These are phyloP conservation scores for Linnemannia hyalina DNA, from an alignment of 192 early-diverging fungal genomes.

Conservation along the genomic window DNA sequence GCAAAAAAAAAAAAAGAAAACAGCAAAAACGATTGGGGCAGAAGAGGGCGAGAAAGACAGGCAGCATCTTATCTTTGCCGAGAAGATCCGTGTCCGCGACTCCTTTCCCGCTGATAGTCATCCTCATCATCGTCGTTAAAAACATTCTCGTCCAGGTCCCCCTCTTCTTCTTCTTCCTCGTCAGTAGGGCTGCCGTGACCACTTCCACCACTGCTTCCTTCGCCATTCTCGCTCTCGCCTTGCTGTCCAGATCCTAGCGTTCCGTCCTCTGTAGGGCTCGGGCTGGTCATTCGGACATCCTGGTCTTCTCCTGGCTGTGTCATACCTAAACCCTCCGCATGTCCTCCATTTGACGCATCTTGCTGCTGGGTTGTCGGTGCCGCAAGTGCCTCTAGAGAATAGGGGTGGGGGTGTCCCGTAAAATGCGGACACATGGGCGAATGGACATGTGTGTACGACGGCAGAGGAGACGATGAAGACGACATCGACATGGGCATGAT, in stretches of 20 bases:
- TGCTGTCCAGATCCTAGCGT: background rate
- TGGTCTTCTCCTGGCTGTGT: background rate
- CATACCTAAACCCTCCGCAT: background rate
- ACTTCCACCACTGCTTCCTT: conserved; percentile 33
- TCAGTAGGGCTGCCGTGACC: conserved; percentile 29
- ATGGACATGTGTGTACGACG: background rate
- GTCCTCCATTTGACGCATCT: background rate
- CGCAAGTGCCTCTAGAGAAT: background rate
- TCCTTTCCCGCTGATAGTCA: background rate
- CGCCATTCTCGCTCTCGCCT: conserved; percentile 8
- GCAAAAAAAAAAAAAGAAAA: no score
- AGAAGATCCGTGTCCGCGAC: background rate
- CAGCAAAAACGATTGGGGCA: no score
- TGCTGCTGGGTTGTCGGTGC: background rate
- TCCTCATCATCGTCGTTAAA: conserved; percentile 25
- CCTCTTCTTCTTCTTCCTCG: conserved; percentile 21
- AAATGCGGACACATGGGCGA: conserved; percentile 10
- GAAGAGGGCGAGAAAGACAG: background rate
- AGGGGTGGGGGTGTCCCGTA: background rate
- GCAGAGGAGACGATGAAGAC: background rate
- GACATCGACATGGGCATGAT: background rate
- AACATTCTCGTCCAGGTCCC: conserved; percentile 29
- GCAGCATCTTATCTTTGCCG: background rate
- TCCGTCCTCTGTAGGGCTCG: conserved; percentile 7
- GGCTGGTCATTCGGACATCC: conserved; percentile 8